Percentiles rank a stretch among this genome's conserved stretches.
Evolutionary conservation across 345 rosid species (phyloP).

Genomic region (Salix viminalis): DNA sequence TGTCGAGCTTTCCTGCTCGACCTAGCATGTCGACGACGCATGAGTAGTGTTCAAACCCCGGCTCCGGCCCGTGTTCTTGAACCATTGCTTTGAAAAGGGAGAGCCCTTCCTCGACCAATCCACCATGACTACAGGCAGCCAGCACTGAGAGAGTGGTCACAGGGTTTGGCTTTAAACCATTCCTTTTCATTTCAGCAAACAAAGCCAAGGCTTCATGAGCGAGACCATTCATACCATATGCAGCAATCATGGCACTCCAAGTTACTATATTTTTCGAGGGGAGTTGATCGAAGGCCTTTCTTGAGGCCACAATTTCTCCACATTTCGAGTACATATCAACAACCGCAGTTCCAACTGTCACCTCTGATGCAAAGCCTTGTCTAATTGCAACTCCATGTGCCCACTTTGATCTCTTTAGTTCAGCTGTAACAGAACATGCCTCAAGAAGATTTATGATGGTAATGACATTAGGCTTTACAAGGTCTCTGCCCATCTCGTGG

Average conservation of each 20-base stretch:
- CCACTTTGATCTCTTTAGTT: constrained; percentile 52
- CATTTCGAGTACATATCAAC: constrained; percentile 70
- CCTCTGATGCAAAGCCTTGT: constrained; percentile 45
- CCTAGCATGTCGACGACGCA: constrained; percentile 65
- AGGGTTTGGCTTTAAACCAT: constrained; percentile 45
- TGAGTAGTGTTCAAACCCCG: constrained; percentile 54
- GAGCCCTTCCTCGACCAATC: constrained; percentile 58
- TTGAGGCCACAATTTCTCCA: constrained; percentile 45
- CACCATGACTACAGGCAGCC: constrained; percentile 73
- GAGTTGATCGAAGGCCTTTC: constrained; percentile 49
- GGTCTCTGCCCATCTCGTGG: constrained; percentile 35
- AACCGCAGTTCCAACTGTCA: constrained; percentile 55
- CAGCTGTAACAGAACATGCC: constrained; percentile 60
- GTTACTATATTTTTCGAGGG: constrained; percentile 40
- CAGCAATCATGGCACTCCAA: constrained; percentile 74
- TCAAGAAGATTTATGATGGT: constrained; percentile 52
- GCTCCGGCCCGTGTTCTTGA: constrained; percentile 30
- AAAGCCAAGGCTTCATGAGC: constrained; percentile 48
- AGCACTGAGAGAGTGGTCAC: constrained; percentile 58
- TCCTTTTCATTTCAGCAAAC: constrained; percentile 45
- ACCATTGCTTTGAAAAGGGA: constrained; percentile 54
- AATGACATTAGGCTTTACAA: constrained; percentile 38
- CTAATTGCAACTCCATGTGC: constrained; percentile 67
- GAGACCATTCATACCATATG: constrained; percentile 62
- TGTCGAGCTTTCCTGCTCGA: constrained; percentile 56